Evolutionary conservation across 495 filamentous ascomycete species (phyloP), one percentile per base, ranked within the genome.

Genomic region (Filosporella fistucella): DNA sequence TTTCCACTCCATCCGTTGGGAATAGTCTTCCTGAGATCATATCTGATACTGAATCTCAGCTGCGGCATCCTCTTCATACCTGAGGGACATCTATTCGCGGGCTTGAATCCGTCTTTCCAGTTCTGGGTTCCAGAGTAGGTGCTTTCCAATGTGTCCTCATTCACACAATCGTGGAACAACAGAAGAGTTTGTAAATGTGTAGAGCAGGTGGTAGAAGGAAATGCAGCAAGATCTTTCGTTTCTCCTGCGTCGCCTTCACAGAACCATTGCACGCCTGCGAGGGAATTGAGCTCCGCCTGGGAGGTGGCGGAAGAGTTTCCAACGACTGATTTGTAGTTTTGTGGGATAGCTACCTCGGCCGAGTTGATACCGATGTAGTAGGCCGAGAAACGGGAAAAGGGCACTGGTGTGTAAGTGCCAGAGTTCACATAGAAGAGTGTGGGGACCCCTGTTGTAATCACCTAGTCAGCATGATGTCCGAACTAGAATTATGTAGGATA

Each of bases 151-250:
- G 51, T 61, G 30, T 49, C 48, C 1, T 42, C 24, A 47, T 63
- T 55, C 50, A 63, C 59, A 47, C 61, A 64, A 22, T 62, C 46
- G 8, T 53, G 61, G 51, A 64, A 78, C 23, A 57, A 58, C 0
- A 74, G 67, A 41, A 81, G 67, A 45, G 69, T 54, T 47, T 74
- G 68, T 16, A 81, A 60, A 33, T 74, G 71, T 13, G 61, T 68
- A 23, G 69, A 70, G 70, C 77, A 78, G 30, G 78, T 79, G 33
- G 57, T 65, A 42, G 60, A 68, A 16, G 60, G 60, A 45, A 63
- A 60, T 9, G 16, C 43, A 35, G 43, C 50, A 5, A 33, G 23
- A 39, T 49, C 50, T 10, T 13, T 17, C 9, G 18, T 28, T 8
- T 22, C 20, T 3, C 21, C 35, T n/a, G 16, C 24, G 21, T 47